A percentile compares a stretch with the other conserved stretches of the same genome.
phyloP scores from a whole-genome alignment of 441 rosid genomes.

The Pelargonium fulgidum region DNA sequence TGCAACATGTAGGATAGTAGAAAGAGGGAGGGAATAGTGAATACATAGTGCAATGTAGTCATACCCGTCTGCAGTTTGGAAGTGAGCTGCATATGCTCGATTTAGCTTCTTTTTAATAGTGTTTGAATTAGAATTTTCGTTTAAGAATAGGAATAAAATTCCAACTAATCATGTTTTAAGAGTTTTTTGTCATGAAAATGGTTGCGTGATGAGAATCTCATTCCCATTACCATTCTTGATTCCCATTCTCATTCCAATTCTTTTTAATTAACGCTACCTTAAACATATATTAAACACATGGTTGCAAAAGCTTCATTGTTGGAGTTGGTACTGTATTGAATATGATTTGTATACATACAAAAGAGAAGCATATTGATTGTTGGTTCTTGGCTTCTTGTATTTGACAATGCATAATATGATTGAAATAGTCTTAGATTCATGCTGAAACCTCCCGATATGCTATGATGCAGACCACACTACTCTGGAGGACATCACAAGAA shows the following conservation, averaged over 20 bases:
- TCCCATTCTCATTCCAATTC: no score
- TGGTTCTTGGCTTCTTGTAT: background rate
- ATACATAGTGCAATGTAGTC: no score
- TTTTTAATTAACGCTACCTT: background rate
- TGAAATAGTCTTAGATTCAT: background rate
- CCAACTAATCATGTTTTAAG: no score
- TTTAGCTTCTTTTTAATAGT: background rate
- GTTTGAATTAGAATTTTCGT: no score
- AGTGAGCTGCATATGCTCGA: no score
- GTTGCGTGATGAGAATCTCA: no score
- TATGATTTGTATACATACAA: background rate
- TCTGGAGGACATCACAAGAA: conserved; percentile 56
- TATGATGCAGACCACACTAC: conserved; percentile 50
- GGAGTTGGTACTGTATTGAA: background rate
- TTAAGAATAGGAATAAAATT: no score
- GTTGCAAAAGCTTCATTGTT: background rate
- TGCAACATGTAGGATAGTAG: no score
- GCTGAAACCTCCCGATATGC: background rate
- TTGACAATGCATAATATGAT: background rate
- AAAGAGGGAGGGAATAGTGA: no score
- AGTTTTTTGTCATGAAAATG: no score
- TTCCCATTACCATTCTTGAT: no score
- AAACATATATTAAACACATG: background rate
- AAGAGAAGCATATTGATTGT: background rate
- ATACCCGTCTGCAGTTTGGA: no score